Base-by-base conservation (phyloP, 2,329 filamentous ascomycete genomes). In the Triangularia verruculosa region DNA sequence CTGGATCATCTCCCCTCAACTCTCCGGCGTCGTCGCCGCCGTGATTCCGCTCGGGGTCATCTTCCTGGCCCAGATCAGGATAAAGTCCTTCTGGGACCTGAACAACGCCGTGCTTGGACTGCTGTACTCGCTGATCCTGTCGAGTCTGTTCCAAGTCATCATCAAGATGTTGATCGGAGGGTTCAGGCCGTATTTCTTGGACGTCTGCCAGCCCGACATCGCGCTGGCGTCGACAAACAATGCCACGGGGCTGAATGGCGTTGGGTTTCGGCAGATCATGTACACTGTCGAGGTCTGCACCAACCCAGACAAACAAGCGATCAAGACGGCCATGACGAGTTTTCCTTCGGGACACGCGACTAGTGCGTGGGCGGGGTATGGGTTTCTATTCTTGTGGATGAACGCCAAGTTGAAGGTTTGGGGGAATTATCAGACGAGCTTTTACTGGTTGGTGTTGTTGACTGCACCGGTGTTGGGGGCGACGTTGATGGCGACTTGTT, bases 61-160 rank as follows among this genome's bases (percentile, higher is more conserved):
- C 70, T 75, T 90, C 2, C 68, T 87, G 61, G 83, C 87, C 77
- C 89, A 92, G 74, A 82, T 91, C 68, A 85, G 88, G 57, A 80
- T 91, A 55, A 83, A 85, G 61, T 87, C 83, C 7, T 89, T 89
- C 77, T 89, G 86, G 86, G 86, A 89, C 62, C 78, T 86, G 71
- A 91, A 91, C 78, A 92, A 92, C 72, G 89, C 84, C 53, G 78
- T 87, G 57, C 81, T 91, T 56, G 89, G 89, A 13, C 82, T 92
- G 0, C 76, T 91, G 0, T 92, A 92, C 78, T 81, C 85, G 0
- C 81, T 91, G 66, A 89, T 91, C 75, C 80, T 82, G 5, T 87
- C 87, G 3, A 86, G 88, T n/a, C 85, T 92, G 57, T 91, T 92
- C 78, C 89, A 92, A 71, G 89, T 92, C 68, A 88, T 91, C 71